A percentile compares a stretch with the other conserved stretches of the same genome.
Evolutionary conservation across 23 red algal genomes (phyloP).

Genomic region (Cyanidioschyzon merolae): DNA sequence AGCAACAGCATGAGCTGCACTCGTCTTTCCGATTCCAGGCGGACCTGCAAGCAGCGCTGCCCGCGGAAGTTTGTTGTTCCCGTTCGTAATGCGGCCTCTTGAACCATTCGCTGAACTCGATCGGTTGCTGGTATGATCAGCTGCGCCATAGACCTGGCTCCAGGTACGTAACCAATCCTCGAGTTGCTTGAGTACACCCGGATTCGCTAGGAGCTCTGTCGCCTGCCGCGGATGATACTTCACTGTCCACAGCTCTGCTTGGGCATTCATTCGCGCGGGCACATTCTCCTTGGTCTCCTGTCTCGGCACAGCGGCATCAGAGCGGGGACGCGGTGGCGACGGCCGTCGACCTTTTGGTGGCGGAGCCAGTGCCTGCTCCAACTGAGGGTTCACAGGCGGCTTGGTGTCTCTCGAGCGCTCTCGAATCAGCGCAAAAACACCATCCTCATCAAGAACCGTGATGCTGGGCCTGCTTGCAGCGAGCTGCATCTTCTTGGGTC

Average conservation of each 20-base stretch:
- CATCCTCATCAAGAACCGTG: slow-evolving; percentile 69
- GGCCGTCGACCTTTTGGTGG: not conserved
- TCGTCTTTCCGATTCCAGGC: slow-evolving; percentile 87
- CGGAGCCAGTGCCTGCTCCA: not conserved
- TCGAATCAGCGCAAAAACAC: slow-evolving; percentile 58
- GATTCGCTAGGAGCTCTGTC: slow-evolving; percentile 58
- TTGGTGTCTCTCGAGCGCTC: not conserved
- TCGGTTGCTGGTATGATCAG: not conserved
- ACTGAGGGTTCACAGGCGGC: too few species aligned
- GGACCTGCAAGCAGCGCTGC: slow-evolving; percentile 66
- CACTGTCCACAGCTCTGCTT: slow-evolving; percentile 54
- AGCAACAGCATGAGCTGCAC: slow-evolving; percentile 50
- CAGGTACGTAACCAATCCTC: slow-evolving; percentile 43
- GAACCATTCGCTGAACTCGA: not conserved
- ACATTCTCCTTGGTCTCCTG: not conserved
- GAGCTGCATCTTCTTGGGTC: slow-evolving; percentile 47
- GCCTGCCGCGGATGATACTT: slow-evolving; percentile 59
- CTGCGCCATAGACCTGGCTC: slow-evolving; percentile 13
- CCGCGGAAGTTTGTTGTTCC: not conserved
- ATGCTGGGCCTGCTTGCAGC: not conserved
- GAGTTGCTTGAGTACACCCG: slow-evolving; percentile 50
- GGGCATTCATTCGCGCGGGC: not conserved
- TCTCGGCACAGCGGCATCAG: not conserved
- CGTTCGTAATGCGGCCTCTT: not conserved
- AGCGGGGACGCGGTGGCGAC: slow-evolving; percentile 1